A percentile compares a stretch with the other conserved stretches of the same genome.
Conservation (phyloP, 306 rosid species). For the Rosa multiflora region DNA sequence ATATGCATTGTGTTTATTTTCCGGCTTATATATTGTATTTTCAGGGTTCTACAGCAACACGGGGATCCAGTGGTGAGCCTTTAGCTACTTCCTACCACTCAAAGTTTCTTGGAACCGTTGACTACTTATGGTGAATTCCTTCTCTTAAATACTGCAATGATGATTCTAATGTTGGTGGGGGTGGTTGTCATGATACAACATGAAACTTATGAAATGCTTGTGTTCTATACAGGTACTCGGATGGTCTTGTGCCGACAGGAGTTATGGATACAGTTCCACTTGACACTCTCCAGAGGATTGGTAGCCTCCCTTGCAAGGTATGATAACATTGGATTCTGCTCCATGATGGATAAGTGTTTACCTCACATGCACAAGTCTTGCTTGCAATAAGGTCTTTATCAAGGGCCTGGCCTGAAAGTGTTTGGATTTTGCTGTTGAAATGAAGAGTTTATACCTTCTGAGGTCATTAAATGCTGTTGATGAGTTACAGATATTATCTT, state of each 20-base stretch:
- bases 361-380: background rate
- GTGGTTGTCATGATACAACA: constrained; percentile 4
- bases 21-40: constrained; percentile 14
- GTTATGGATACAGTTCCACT: constrained; percentile 75
- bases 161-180: constrained; percentile 17
- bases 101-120: constrained; percentile 90
- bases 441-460: background rate
- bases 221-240: constrained; percentile 56
- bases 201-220: constrained; percentile 20
- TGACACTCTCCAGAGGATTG: constrained; percentile 54
- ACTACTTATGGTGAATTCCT: constrained; percentile 76
- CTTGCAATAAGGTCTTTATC: background rate
- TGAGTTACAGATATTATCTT: background rate
- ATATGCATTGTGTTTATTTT: background rate
- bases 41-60: constrained; percentile 65
- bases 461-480: background rate
- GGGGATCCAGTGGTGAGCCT: constrained; percentile 73
- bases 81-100: constrained; percentile 86
- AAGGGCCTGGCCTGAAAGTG: background rate
- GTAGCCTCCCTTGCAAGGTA: constrained; percentile 94
- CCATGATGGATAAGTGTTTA: background rate
- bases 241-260: constrained; percentile 61
- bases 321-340: constrained; percentile 8
- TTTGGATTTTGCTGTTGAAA: background rate
- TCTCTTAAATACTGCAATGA: background rate